A percentile compares a stretch with the other conserved stretches of the same genome.
Conservation (phyloP, 345 rosid genomes). For the Melaleuca quinquenervia region DNA sequence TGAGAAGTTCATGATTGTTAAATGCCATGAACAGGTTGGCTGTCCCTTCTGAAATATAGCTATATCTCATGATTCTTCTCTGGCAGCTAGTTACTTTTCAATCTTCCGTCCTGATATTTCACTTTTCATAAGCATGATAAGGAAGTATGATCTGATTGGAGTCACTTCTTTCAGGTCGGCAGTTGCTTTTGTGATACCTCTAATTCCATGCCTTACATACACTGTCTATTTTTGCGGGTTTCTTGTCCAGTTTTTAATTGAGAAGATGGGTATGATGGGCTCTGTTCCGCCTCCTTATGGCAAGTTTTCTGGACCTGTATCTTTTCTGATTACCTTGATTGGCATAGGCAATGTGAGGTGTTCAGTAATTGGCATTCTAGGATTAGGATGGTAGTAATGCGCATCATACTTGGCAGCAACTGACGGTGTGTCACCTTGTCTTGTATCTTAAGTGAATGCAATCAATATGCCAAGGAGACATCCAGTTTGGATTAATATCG, state of each 20-base stretch:
- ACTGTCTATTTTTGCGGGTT: slow-evolving; percentile 73
- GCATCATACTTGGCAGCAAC: background rate
- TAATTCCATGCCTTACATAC: slow-evolving; percentile 66
- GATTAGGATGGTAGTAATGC: background rate
- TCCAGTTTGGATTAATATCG: background rate
- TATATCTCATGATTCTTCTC: background rate
- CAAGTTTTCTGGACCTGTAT: slow-evolving; percentile 27
- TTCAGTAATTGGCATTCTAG: background rate
- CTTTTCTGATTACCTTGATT: background rate
- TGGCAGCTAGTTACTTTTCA: background rate
- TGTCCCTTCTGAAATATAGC: background rate
- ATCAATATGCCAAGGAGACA: background rate
- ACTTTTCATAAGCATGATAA: background rate
- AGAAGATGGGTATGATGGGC: slow-evolving; percentile 99
- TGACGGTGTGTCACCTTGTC: background rate
- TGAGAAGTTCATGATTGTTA: background rate
- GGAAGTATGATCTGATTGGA: background rate
- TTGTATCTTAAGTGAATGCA: background rate
- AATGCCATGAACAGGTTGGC: background rate
- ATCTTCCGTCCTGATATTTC: background rate
- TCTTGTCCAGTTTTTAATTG: slow-evolving; percentile 66
- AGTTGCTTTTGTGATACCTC: slow-evolving; percentile 49
- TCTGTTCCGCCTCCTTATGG: slow-evolving; percentile 85
- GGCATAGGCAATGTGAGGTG: background rate
- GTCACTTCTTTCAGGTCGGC: slow-evolving; percentile 56